Conservation (phyloP, 345 rosid species). For the Stellera chamaejasme region DNA sequence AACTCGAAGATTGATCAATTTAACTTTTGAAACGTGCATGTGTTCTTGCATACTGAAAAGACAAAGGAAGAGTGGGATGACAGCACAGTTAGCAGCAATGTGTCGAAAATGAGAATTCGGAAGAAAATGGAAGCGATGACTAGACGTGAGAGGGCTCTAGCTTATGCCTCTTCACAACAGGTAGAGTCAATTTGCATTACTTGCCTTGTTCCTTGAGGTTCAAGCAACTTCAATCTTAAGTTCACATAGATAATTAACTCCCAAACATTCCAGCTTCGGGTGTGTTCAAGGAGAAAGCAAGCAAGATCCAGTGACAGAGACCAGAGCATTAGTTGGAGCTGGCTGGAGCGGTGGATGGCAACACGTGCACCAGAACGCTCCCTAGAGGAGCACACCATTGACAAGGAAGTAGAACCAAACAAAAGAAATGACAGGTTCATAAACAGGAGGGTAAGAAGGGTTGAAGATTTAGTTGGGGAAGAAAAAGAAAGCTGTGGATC, state of each 20-base stretch:
- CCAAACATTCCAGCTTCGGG: slow-evolving; percentile 35
- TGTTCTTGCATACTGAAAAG: slow-evolving; percentile 7
- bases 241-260: not conserved
- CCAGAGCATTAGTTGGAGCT: slow-evolving; percentile 59
- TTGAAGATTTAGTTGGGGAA: slow-evolving; percentile 38
- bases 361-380: slow-evolving; percentile 55
- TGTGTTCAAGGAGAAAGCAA: slow-evolving; percentile 64
- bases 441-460: slow-evolving; percentile 11
- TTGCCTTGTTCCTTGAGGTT: too few relatives aligned
- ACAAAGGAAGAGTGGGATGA: slow-evolving; percentile 89
- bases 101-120: slow-evolving; percentile 56
- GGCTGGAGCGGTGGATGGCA: slow-evolving; percentile 95
- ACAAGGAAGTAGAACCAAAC: slow-evolving; percentile 22
- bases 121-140: slow-evolving; percentile 64
- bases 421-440: slow-evolving; percentile 18
- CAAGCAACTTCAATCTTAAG: not conserved
- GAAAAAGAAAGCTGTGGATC: slow-evolving; percentile 90
- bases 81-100: slow-evolving; percentile 74
- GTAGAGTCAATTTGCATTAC: slow-evolving; percentile 21
- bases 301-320: slow-evolving; percentile 28
- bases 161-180: slow-evolving; percentile 92
- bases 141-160: slow-evolving; percentile 77
- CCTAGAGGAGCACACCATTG: slow-evolving; percentile 16
- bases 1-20: not conserved
- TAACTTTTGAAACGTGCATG: not conserved